Conservation (phyloP, 2,329 filamentous ascomycete species). For the Fusarium duplospermum region DNA sequence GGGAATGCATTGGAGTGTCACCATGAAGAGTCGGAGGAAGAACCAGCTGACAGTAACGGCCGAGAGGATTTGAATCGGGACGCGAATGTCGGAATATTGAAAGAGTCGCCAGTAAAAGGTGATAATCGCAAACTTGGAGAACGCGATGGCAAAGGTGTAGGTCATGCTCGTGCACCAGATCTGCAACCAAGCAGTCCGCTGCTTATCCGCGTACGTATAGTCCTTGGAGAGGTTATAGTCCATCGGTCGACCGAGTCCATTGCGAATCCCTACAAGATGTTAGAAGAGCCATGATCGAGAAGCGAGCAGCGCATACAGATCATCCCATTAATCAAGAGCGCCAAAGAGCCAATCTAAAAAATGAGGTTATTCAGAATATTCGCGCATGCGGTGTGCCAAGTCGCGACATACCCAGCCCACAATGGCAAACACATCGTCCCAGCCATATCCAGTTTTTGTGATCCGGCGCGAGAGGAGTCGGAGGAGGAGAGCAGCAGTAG, state of each 20-base stretch:
- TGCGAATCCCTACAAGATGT: slow-evolving; percentile 10
- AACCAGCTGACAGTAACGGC: slow-evolving; percentile 43
- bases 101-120: slow-evolving; percentile 48
- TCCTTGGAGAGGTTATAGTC: slow-evolving; percentile 25
- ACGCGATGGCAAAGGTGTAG: slow-evolving; percentile 45
- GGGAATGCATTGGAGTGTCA: slow-evolving; percentile 49
- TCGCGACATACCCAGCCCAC: slow-evolving; percentile 35
- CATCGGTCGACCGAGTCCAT: slow-evolving; percentile 34
- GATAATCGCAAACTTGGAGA: slow-evolving; percentile 46
- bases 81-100: slow-evolving; percentile 42
- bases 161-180: slow-evolving; percentile 44
- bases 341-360: slow-evolving; percentile 31
- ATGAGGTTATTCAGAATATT: neutral
- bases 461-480: slow-evolving; percentile 36
- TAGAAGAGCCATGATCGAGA: neutral
- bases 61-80: slow-evolving; percentile 44
- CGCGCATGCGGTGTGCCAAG: neutral
- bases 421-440: slow-evolving; percentile 36
- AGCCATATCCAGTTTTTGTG: slow-evolving; percentile 39
- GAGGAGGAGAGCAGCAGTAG: slow-evolving; percentile 31
- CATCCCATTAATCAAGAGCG: slow-evolving; percentile 28
- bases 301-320: slow-evolving; percentile 19
- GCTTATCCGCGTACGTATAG: slow-evolving; percentile 24
- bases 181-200: slow-evolving; percentile 32
- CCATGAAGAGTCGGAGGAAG: slow-evolving; percentile 45